Evolutionary conservation across 257 asterid genomes (phyloP).

Genomic region (Lantana camara): DNA sequence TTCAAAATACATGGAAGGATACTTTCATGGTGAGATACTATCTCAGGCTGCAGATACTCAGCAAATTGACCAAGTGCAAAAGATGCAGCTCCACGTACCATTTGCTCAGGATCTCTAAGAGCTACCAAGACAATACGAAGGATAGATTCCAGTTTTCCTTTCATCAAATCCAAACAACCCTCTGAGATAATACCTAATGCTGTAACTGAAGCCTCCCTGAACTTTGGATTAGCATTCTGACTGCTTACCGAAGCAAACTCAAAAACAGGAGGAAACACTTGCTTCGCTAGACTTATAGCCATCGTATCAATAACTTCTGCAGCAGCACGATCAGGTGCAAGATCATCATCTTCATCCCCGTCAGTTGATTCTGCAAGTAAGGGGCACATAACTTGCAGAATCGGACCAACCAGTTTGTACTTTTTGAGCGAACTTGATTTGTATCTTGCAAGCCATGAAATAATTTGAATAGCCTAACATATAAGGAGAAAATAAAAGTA

Average conservation of each 20-base stretch:
- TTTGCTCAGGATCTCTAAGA: conserved; percentile 96
- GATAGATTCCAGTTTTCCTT: conserved; percentile 74
- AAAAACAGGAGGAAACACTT: conserved; percentile 86
- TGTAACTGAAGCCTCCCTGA: conserved; percentile 97
- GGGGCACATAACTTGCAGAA: conserved; percentile 96
- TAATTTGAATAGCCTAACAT: conserved; percentile 93
- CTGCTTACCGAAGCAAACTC: conserved; percentile 92
- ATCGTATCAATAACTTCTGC: conserved; percentile 98
- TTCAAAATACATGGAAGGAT: conserved; percentile 90
- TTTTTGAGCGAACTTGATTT: conserved; percentile 88
- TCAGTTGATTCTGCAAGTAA: conserved; percentile 84
- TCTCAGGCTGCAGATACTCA: conserved; percentile 96
- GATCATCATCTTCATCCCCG: conserved; percentile 83
- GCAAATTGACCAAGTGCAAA: conserved; percentile 97
- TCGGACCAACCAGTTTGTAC: conserved; percentile 93
- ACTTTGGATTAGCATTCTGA: conserved; percentile 86
- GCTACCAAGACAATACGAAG: conserved; percentile 83
- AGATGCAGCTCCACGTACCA: conserved; percentile 99
- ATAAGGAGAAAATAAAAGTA: conserved; percentile 22
- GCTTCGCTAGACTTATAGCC: conserved; percentile 87
- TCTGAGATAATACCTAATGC: conserved; percentile 93
- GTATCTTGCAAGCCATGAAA: conserved; percentile 96
- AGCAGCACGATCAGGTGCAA: conserved; percentile 97
- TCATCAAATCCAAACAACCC: conserved; percentile 92
- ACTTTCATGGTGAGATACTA: conserved; percentile 80